These are phyloP conservation scores for Lotmaria passim DNA, from an alignment of 208 protist species.

Conservation along the genomic window DNA sequence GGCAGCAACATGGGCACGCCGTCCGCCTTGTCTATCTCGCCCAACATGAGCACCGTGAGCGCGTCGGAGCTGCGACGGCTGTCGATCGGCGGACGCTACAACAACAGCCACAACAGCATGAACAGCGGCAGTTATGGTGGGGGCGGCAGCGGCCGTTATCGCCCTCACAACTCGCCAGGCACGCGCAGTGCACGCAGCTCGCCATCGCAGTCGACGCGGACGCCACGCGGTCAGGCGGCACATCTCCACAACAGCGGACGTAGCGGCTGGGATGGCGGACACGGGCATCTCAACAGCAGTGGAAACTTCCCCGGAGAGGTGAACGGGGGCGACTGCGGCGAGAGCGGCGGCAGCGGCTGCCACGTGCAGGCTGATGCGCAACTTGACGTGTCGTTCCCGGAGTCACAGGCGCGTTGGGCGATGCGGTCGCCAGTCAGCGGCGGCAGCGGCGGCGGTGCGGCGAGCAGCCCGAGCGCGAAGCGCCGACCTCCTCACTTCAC, in stretches of 20 bases:
- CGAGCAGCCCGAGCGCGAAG: background rate
- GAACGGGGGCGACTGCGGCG: background rate
- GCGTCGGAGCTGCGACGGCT: conserved; percentile 12
- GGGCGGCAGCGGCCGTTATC: conserved; percentile 4
- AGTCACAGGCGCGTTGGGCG: conserved; percentile 6
- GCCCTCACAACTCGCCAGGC: conserved; percentile 9
- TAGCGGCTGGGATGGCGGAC: background rate
- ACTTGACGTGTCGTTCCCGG: background rate
- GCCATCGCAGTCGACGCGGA: conserved; percentile 17
- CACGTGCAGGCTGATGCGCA: conserved; percentile 13
- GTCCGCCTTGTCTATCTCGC: conserved; percentile 14
- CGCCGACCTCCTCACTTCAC: no score
- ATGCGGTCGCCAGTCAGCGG: background rate
- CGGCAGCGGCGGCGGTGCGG: background rate
- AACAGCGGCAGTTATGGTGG: no score
- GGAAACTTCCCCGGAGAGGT: no score
- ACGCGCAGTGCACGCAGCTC: conserved; percentile 14
- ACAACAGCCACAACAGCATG: background rate
- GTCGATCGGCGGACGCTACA: background rate
- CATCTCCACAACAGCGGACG: background rate
- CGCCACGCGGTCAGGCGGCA: conserved; percentile 4
- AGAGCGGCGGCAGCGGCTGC: conserved; percentile 4
- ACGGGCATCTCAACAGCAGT: no score
- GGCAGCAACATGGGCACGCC: conserved; percentile 13
- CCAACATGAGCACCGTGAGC: conserved; percentile 15